Base-by-base conservation (phyloP, 2,329 filamentous ascomycete species). In the Raffaelea arxii region DNA sequence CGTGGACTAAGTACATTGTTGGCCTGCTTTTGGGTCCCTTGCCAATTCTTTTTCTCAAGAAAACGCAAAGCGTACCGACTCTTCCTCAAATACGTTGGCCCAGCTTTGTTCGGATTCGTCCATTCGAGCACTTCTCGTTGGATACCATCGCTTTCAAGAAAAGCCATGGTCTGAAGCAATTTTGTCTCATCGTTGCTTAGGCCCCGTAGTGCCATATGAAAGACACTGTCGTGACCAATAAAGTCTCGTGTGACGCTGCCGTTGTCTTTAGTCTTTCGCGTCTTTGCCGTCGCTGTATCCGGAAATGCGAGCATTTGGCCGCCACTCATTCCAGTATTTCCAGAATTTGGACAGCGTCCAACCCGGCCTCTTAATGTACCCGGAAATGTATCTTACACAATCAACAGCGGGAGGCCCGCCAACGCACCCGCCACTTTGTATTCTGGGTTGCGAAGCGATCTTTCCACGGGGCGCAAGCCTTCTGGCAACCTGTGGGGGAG, bases 251-350 rank as follows among this genome's bases (percentile, higher is more conserved):
- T 43, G 40, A 1, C 16, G 27, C 6, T 36, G 25, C 18, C 16
- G 16, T 16, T 16, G 14, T 12, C n/a, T 24, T 18, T 12, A 11
- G 12, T 12, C 35, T 2, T 6, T 14, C 11, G 19, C 19, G 5
- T 23, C 21, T 3, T 25, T 21, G 23, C 5, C 18, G 9, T 21
- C 40, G 12, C 22, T 16, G 21, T 27, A n/a, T 7, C 18, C 38
- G 5, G 24, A 25, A 14, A 46, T 19, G 2, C 48, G 36, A 1
- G 43, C 46, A 6, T 48, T 48, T 1, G 46, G 32, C 2, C 47
- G 49, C 51, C 49, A 53, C 11, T 51, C 51, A 27, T 50, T 51
- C 51, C 51, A 52, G 32, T 50, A 49, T 14, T 50, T 46, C 51
- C 49, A 52, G 18, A 53, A 51, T n/a, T 53, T 48, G 1, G 44